These are phyloP conservation scores for Emergomyces africanus DNA, from an alignment of 2,329 filamentous ascomycete species.

Conservation along the genomic window DNA sequence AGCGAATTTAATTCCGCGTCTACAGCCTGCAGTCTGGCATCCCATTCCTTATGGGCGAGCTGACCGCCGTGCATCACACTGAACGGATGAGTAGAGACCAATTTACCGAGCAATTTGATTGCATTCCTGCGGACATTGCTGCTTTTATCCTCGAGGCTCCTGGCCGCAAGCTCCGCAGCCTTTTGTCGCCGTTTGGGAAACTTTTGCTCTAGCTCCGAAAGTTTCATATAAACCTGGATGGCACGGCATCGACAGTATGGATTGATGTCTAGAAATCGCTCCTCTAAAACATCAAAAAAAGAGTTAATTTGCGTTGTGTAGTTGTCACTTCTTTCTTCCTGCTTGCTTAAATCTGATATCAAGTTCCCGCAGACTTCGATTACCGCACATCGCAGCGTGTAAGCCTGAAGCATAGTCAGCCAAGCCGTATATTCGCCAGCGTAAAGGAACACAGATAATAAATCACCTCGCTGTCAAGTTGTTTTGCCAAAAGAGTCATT, in stretches of 20 bases:
- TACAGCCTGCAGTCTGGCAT: constrained; percentile 64
- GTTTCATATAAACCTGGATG: constrained; percentile 82
- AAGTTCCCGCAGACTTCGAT: constrained; percentile 97
- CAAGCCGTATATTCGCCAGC: constrained; percentile 1
- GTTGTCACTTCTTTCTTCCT: constrained; percentile 83
- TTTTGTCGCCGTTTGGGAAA: constrained; percentile 84
- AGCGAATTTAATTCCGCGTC: constrained; percentile 71
- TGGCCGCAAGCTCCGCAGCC: constrained; percentile 72
- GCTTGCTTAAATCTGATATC: constrained; percentile 76
- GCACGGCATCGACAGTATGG: constrained; percentile 87
- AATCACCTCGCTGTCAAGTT: constrained; percentile 78
- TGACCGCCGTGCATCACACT: constrained; percentile 82
- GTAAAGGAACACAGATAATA: neutral
- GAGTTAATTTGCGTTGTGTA: constrained; percentile 91
- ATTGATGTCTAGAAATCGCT: constrained; percentile 91
- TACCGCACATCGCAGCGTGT: constrained; percentile 82
- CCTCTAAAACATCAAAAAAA: constrained; percentile 93
- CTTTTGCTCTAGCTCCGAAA: constrained; percentile 92
- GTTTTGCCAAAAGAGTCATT: constrained; percentile 87
- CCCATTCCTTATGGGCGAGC: constrained; percentile 76
- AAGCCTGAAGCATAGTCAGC: constrained; percentile 45
- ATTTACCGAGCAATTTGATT: constrained; percentile 75
- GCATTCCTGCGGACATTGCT: constrained; percentile 93
- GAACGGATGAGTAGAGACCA: constrained; percentile 92
- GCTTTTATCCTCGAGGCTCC: constrained; percentile 93